phyloP scores from a whole-genome alignment of 805 yeast genomes.

The Saccharomycopsis olivae region DNA sequence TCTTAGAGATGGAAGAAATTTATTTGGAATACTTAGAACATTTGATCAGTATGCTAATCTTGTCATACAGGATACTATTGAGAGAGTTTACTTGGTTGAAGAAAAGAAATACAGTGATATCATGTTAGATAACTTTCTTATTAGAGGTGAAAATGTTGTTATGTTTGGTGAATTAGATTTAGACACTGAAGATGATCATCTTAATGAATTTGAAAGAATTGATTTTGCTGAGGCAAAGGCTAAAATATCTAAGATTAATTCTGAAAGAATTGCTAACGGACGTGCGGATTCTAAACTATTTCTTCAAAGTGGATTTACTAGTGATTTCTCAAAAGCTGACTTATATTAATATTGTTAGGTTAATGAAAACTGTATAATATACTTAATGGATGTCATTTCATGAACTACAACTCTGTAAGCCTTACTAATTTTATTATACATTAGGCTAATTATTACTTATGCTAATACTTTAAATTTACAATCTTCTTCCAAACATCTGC shows the following conservation, averaged over 20 bases:
- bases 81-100: conserved; percentile 61
- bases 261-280: conserved; percentile 30
- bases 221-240: conserved; percentile 52
- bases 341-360: conserved; percentile 29
- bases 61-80: conserved; percentile 84
- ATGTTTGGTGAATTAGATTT: conserved; percentile 90
- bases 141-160: conserved; percentile 94
- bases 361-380: background rate
- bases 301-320: conserved; percentile 44
- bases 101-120: conserved; percentile 58
- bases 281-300: conserved; percentile 36
- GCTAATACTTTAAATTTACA: conserved; percentile 13
- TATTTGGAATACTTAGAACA: conserved; percentile 85
- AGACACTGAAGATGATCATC: conserved; percentile 68
- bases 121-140: conserved; percentile 71
- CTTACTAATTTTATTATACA: too few relatives aligned
- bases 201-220: conserved; percentile 44
- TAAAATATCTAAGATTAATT: conserved; percentile 24
- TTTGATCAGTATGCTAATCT: conserved; percentile 93
- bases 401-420: too few relatives aligned
- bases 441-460: background rate
- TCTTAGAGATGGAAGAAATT: conserved; percentile 79
- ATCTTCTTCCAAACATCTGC: conserved; percentile 51
- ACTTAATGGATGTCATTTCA: too few relatives aligned
- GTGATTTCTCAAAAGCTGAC: conserved; percentile 46